These are phyloP conservation scores for Clausena lansium DNA, from an alignment of 345 rosid species.

Conservation along the genomic window DNA sequence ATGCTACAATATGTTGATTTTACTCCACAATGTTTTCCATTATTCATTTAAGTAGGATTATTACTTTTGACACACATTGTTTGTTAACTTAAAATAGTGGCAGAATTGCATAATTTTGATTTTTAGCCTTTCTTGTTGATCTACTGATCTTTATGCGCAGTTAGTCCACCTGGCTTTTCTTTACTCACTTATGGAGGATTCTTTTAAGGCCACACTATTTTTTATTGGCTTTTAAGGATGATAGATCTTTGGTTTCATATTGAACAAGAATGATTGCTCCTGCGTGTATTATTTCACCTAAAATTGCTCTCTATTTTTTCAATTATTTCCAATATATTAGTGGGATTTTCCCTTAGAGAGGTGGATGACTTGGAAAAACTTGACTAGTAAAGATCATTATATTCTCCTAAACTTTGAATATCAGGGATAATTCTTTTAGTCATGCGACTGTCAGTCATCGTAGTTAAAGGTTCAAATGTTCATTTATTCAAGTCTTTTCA, in stretches of 20 bases:
- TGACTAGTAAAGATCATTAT: background rate
- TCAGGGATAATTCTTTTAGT: background rate
- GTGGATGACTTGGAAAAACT: background rate
- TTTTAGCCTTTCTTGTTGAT: background rate
- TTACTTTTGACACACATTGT: conserved; percentile 2
- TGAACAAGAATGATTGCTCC: background rate
- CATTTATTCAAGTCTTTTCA: background rate
- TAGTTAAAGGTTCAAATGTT: background rate
- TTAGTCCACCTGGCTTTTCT: background rate
- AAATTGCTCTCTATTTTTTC: background rate
- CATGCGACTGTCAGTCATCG: background rate
- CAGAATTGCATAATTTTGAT: background rate
- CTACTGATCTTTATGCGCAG: background rate
- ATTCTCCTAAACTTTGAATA: background rate
- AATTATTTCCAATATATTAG: background rate
- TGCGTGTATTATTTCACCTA: background rate
- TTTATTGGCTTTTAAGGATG: background rate
- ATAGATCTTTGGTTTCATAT: background rate
- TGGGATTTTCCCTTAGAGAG: background rate
- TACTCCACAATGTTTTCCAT: background rate
- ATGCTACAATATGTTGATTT: conserved; percentile 13
- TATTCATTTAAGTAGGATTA: conserved; percentile 8
- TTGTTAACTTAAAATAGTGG: background rate
- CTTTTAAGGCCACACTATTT: background rate
- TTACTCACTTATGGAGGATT: background rate